These are phyloP conservation scores for Geoglossum cookeanum DNA, from an alignment of 2,329 filamentous ascomycete species.

Conservation along the genomic window DNA sequence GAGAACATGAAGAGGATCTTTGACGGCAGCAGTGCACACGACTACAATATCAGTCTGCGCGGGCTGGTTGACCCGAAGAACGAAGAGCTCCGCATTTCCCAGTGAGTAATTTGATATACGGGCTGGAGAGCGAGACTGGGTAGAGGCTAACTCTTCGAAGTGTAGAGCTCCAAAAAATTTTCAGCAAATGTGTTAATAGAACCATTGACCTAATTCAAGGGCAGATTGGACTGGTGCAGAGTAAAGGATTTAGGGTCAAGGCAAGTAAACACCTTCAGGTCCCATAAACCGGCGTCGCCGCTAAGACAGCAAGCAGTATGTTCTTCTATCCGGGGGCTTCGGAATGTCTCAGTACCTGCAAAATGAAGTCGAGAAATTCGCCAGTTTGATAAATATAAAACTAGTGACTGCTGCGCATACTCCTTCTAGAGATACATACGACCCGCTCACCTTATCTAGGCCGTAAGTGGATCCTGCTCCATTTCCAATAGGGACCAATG, in stretches of 20 bases:
- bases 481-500: neutral
- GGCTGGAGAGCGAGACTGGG: neutral
- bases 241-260: neutral
- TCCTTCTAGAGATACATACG: neutral
- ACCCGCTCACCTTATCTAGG: neutral
- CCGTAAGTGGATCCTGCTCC: neutral
- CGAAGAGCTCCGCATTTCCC: neutral
- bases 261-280: neutral
- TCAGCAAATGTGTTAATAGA: neutral
- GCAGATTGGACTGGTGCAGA: neutral
- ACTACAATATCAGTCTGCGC: neutral
- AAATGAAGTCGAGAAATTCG: slow-evolving; percentile 40
- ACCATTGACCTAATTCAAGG: neutral
- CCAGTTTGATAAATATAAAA: slow-evolving; percentile 22
- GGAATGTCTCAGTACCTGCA: slow-evolving; percentile 22
- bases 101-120: neutral
- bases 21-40: neutral
- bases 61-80: neutral
- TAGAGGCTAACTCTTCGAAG: neutral
- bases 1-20: neutral
- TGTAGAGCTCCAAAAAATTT: neutral
- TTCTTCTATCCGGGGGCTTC: slow-evolving; percentile 40
- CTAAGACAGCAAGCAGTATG: neutral
- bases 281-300: neutral
- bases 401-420: neutral